Base-by-base conservation (phyloP, 495 filamentous ascomycete species). In the Astrothelium macrocarpum region DNA sequence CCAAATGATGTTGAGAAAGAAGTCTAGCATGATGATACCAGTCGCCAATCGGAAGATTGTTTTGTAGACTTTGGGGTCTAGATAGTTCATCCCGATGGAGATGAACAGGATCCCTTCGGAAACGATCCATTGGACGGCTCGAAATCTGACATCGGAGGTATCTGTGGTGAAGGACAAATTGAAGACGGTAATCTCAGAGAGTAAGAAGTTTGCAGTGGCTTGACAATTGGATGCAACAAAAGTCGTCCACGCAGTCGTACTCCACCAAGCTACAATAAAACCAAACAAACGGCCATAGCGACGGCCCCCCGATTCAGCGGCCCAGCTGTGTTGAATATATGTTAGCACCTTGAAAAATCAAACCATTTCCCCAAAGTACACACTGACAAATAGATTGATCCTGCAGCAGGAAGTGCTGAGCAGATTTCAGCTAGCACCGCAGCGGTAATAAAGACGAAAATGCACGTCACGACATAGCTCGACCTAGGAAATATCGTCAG, bases 241-340 rank as follows among this genome's bases (percentile, higher is more conserved):
- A 4, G 81, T 83, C 28, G 81, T 83, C 81, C 81, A 83, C 9
- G 81, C 81, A 1, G 81, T 83, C 11, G 80, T 82, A 72, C 80
- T 82, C 81, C 81, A 83, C 81, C 81, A 83, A 2, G 81, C 81
- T 34, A 82, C 81, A 39, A 81, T 72, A 67, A 83, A 82, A 9
- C 81, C 81, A 32, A 83, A 70, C 1, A 83, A 71, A 49, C 81
- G 70, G 10, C 81, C 81, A 68, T 75, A 83, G 29, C 76, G 72
- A 39, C 78, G 78, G 42, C 81, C 81, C 45, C 81, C 81, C 11
- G 80, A 73, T 67, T 83, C 81, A 20, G 81, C 81, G 23, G 81
- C 81, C 81, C 81, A 83, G 53, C 49, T 56, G 49, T 29, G 18
- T 16, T 20, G 18, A 5, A 49, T n/a, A 20, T 49, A 28, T n/a